Percentiles rank a stretch among this genome's conserved stretches.
phyloP scores from a whole-genome alignment of 108 stramenopile species.

The Bacterosira constricta region DNA sequence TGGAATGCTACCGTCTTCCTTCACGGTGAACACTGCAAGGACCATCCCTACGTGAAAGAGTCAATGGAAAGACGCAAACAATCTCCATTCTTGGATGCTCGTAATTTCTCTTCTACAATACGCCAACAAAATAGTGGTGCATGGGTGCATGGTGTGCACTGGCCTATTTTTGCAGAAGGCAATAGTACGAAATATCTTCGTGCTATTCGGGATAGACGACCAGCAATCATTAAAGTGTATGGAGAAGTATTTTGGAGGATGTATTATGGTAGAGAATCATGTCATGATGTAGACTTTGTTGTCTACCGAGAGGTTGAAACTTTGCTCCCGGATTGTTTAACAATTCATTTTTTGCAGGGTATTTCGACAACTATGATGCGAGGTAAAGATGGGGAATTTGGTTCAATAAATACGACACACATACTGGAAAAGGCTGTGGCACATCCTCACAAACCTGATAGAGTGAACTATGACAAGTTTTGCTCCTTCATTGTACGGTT shows the following conservation, averaged over 20 bases:
- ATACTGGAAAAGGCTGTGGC: not conserved
- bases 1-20: conserved; percentile 25
- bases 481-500: conserved; percentile 13
- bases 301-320: conserved; percentile 17
- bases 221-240: conserved; percentile 2
- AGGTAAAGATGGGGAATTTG: not conserved
- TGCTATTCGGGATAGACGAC: conserved; percentile 14
- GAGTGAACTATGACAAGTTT: conserved; percentile 3
- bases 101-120: too few relatives aligned
- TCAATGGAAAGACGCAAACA: not conserved
- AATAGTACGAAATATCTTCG: not conserved
- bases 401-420: not conserved
- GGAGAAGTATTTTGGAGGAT: conserved; percentile 36
- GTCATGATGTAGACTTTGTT: conserved; percentile 15
- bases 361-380: not conserved
- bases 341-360: conserved; percentile 23
- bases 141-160: conserved; percentile 14
- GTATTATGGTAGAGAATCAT: not conserved
- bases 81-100: not conserved
- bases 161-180: not conserved
- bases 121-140: too few relatives aligned
- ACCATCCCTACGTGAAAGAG: conserved; percentile 22
- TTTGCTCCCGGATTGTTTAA: conserved; percentile 7
- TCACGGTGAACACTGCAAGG: not conserved
- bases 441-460: conserved; percentile 8